phyloP scores from a whole-genome alignment of 805 yeast genomes.

The Sugiyamaella lignohabitans region DNA sequence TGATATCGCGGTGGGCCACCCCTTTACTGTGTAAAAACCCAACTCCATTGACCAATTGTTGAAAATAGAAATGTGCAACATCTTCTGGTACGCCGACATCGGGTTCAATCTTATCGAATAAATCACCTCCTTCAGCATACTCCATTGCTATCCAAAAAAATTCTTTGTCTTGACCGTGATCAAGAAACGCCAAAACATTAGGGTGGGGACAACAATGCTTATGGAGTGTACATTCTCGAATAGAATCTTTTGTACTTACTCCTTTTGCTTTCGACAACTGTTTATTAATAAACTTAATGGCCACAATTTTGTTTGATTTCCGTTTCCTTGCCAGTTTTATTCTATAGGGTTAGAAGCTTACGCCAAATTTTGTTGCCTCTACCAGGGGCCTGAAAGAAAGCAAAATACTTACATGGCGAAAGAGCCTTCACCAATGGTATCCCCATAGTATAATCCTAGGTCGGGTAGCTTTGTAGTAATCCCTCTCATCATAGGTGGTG shows the following conservation, averaged over 20 bases:
- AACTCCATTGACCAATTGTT: slow-evolving; percentile 57
- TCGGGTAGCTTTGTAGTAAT: slow-evolving; percentile 7
- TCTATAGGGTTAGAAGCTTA: slow-evolving; percentile 20
- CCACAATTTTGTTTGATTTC: slow-evolving; percentile 40
- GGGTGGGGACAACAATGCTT: slow-evolving; percentile 51
- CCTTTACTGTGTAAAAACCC: slow-evolving; percentile 56
- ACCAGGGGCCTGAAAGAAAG: neutral
- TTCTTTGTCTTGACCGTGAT: slow-evolving; percentile 46
- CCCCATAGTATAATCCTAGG: slow-evolving; percentile 31
- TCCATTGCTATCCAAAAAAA: slow-evolving; percentile 67
- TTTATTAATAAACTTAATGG: slow-evolving; percentile 51
- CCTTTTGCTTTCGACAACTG: slow-evolving; percentile 12
- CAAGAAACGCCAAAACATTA: slow-evolving; percentile 50
- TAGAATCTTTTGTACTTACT: slow-evolving; percentile 9
- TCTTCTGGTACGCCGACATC: slow-evolving; percentile 62
- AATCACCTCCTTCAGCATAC: slow-evolving; percentile 66
- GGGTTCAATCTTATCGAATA: slow-evolving; percentile 74
- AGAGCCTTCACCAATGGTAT: slow-evolving; percentile 60
- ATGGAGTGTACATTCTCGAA: slow-evolving; percentile 53
- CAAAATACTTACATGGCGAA: slow-evolving; percentile 45
- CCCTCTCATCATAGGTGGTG: neutral
- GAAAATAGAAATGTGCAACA: slow-evolving; percentile 62
- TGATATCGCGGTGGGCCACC: slow-evolving; percentile 58
- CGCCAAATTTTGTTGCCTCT: too few species aligned
- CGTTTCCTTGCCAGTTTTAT: slow-evolving; percentile 46